Base-by-base conservation (phyloP, 2,329 filamentous ascomycete genomes). In the Colletotrichum chrysophilum region DNA sequence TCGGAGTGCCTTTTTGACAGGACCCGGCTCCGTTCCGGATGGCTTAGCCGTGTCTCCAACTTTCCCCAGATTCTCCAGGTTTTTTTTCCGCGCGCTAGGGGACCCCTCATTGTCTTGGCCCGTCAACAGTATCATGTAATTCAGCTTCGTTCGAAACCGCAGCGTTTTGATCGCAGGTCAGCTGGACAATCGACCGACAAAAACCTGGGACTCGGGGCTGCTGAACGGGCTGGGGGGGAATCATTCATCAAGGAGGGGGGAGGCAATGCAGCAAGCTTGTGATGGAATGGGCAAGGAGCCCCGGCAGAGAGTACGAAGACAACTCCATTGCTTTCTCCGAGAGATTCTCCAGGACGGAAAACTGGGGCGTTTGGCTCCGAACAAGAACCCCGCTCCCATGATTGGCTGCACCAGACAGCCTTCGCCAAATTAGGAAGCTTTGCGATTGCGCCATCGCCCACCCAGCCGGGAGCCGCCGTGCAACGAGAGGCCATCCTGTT, bases 381-480 rank as follows among this genome's bases (percentile, higher is more conserved):
- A 26, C 56, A 65, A 48, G 66, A 32, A 21, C n/a, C 70, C 70
- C 64, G 64, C 56, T 24, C 58, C 9, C 28, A 24, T 76, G 74
- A 76, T 76, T 76, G 74, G 74, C 60, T 55, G 52, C 60, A 21
- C 24, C 65, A 24, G 36, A 70, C 52, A 70, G 71, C 65, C 74
- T 66, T 74, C 71, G 71, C 74, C 71, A 38, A 76, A 76, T 76
- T 76, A 74, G 74, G 74, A 76, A 76, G 65, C 74, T 74, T 74
- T 66, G 74, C 66, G 70, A 74, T 76, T 74, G 74, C 74, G 74
- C 74, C 74, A 76, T 76, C 74, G 71, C 70, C 70, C 71, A 70
- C 71, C 18, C 60, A 21, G 66, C 62, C 66, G 55, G 65, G 65
- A 74, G 71, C 70, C 74, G 55, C 71, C 71, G 71, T 74, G 69